A percentile compares a stretch with the other conserved stretches of the same genome.
phyloP scores from a whole-genome alignment of 768 basidiomycete species.

The Hypholoma fasciculare region DNA sequence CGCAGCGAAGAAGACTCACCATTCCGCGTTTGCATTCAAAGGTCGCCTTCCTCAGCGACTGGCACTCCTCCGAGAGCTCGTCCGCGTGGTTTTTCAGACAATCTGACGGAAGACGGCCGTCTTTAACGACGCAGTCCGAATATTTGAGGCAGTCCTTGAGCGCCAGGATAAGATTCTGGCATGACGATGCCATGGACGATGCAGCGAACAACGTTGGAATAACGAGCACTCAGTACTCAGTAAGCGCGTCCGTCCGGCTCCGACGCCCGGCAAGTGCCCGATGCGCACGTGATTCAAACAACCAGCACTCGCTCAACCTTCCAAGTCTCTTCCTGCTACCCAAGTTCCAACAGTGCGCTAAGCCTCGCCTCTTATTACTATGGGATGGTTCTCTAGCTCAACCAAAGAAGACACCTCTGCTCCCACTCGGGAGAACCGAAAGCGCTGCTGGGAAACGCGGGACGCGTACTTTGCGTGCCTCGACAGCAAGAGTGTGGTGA shows the following conservation, averaged over 20 bases:
- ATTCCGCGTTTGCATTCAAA: slow-evolving; percentile 92
- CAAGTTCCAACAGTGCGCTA: not conserved
- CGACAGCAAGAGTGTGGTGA: slow-evolving; percentile 64
- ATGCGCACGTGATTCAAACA: not conserved
- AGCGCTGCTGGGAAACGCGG: slow-evolving; percentile 82
- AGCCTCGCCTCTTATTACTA: slow-evolving; percentile 12
- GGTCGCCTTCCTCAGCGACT: slow-evolving; percentile 74
- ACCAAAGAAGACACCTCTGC: slow-evolving; percentile 37
- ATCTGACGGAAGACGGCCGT: slow-evolving; percentile 78
- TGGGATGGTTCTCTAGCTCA: slow-evolving; percentile 44
- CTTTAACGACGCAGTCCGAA: slow-evolving; percentile 85
- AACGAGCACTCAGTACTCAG: no score
- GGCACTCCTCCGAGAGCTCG: slow-evolving; percentile 82
- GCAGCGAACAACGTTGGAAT: not conserved
- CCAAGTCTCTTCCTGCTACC: not conserved
- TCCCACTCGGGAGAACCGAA: slow-evolving; percentile 62
- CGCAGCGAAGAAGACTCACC: slow-evolving; percentile 44
- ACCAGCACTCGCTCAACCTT: no score
- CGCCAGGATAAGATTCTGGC: slow-evolving; percentile 72
- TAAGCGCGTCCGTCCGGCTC: no score
- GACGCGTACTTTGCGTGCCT: slow-evolving; percentile 88
- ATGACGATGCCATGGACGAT: slow-evolving; percentile 71
- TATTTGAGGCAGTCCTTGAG: slow-evolving; percentile 83
- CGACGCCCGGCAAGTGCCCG: not conserved
- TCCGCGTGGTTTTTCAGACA: slow-evolving; percentile 75